phyloP scores from a whole-genome alignment of 2,329 filamentous ascomycete genomes.

The Rhinocladiella similis region DNA sequence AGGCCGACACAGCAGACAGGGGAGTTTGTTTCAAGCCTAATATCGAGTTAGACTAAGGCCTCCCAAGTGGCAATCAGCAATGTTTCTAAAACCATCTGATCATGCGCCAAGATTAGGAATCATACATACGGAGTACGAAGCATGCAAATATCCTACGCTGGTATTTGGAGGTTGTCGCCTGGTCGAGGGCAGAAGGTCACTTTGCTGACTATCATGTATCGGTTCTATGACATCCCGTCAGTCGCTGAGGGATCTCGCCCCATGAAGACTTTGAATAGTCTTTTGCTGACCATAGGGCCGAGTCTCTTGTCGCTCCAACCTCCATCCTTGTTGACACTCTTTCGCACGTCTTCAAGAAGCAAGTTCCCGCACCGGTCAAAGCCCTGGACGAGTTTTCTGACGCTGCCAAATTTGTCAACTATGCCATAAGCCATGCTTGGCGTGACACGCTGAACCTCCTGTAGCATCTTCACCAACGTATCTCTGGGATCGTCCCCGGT shows the following conservation, averaged over 20 bases:
- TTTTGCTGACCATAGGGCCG: slow-evolving; percentile 49
- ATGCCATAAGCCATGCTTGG: slow-evolving; percentile 72
- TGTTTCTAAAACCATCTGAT: too few species aligned
- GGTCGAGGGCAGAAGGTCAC: too few species aligned
- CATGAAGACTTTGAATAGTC: slow-evolving; percentile 52
- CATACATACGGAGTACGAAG: too few species aligned
- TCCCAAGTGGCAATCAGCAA: too few species aligned
- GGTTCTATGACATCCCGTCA: slow-evolving; percentile 36
- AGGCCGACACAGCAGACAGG: too few species aligned
- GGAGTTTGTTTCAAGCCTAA: too few species aligned
- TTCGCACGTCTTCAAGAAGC: slow-evolving; percentile 62
- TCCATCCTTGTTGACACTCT: slow-evolving; percentile 51
- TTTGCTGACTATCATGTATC: too few species aligned
- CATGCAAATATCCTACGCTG: neutral
- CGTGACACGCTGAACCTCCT: slow-evolving; percentile 72
- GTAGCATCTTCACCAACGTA: slow-evolving; percentile 73
- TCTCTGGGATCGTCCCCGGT: slow-evolving; percentile 62
- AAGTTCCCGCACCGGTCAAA: slow-evolving; percentile 61
- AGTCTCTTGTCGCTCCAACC: slow-evolving; percentile 46
- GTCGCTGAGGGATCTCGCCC: slow-evolving; percentile 46
- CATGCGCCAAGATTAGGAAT: too few species aligned
- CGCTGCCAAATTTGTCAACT: slow-evolving; percentile 58
- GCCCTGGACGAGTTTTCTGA: slow-evolving; percentile 58
- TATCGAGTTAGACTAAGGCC: too few species aligned
- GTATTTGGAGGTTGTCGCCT: too few species aligned